These are phyloP conservation scores for Phytophthora fragariae DNA, from an alignment of 352 stramenopile species.

Conservation along the genomic window DNA sequence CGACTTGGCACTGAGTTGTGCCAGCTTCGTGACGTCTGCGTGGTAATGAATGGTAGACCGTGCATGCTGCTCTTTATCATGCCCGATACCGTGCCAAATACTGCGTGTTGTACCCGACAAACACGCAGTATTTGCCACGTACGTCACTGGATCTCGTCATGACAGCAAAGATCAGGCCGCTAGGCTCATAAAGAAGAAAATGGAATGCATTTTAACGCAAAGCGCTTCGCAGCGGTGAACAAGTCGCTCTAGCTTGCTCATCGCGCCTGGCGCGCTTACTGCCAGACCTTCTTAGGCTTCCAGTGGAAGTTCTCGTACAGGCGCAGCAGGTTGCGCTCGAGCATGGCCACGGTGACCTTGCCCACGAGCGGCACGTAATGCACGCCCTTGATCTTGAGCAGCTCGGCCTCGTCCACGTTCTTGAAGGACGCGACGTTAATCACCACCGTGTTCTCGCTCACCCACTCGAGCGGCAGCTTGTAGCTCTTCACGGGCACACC, in stretches of 20 bases:
- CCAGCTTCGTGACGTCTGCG: too few relatives aligned
- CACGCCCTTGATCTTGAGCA: constrained; percentile 92
- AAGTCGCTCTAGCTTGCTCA: constrained; percentile 18
- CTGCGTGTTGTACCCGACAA: background rate
- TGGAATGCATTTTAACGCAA: constrained; percentile 34
- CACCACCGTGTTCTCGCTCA: constrained; percentile 92
- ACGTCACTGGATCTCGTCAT: background rate
- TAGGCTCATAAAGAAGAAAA: constrained; percentile 6
- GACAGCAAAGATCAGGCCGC: constrained; percentile 7
- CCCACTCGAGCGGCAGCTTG: constrained; percentile 93
- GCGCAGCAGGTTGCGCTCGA: constrained; percentile 96
- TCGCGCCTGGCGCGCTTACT: constrained; percentile 43
- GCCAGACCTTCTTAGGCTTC: constrained; percentile 88
- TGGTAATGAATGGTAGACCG: too few relatives aligned
- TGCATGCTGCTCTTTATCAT: too few relatives aligned
- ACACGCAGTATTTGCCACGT: background rate
- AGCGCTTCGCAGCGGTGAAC: constrained; percentile 8
- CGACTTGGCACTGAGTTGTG: too few relatives aligned
- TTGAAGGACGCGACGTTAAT: constrained; percentile 98
- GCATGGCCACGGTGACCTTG: constrained; percentile 97
- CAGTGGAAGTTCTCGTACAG: constrained; percentile 97
- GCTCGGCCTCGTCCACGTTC: constrained; percentile 93
- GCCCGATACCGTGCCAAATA: too few relatives aligned
- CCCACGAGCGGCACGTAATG: constrained; percentile 96
- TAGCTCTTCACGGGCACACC: constrained; percentile 95